phyloP scores from a whole-genome alignment of 768 basidiomycete genomes.

The Pisolithus albus region DNA sequence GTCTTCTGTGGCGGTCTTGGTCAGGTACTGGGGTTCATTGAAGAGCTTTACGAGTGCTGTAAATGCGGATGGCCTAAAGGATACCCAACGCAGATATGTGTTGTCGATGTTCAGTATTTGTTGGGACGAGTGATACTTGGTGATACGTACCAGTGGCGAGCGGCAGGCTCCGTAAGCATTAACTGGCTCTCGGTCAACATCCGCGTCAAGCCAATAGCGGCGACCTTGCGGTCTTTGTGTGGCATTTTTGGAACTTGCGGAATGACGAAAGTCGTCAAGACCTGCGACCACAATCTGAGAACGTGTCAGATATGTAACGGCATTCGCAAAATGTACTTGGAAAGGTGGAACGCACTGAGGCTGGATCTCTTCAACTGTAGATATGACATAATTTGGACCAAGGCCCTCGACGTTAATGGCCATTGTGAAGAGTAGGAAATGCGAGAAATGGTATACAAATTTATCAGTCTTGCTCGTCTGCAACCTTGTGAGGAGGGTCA shows the following conservation, averaged over 20 bases:
- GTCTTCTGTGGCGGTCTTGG: slow-evolving; percentile 31
- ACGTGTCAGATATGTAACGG: not conserved
- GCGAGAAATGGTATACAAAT: slow-evolving; percentile 75
- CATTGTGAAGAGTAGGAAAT: slow-evolving; percentile 70
- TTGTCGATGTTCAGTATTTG: not conserved
- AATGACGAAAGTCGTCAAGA: slow-evolving; percentile 69
- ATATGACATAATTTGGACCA: slow-evolving; percentile 72
- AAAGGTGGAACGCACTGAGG: slow-evolving; percentile 44
- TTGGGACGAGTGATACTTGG: not conserved
- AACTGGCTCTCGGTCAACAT: slow-evolving; percentile 67
- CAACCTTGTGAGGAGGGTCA: slow-evolving; percentile 79
- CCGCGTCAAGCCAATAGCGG: slow-evolving; percentile 71
- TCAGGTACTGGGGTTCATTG: slow-evolving; percentile 66
- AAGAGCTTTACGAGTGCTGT: slow-evolving; percentile 70
- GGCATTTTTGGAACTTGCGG: slow-evolving; percentile 78
- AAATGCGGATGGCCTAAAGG: slow-evolving; percentile 60
- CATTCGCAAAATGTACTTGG: not conserved
- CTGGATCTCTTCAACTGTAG: slow-evolving; percentile 79
- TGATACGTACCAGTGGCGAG: slow-evolving; percentile 54
- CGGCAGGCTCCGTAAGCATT: slow-evolving; percentile 61
- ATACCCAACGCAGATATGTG: not conserved
- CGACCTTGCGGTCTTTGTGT: slow-evolving; percentile 78
- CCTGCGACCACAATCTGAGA: slow-evolving; percentile 67
- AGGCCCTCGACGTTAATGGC: slow-evolving; percentile 70
- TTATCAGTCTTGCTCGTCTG: slow-evolving; percentile 86